phyloP scores from a whole-genome alignment of 2,329 filamentous ascomycete species.

The Phialemoniopsis sp. region DNA sequence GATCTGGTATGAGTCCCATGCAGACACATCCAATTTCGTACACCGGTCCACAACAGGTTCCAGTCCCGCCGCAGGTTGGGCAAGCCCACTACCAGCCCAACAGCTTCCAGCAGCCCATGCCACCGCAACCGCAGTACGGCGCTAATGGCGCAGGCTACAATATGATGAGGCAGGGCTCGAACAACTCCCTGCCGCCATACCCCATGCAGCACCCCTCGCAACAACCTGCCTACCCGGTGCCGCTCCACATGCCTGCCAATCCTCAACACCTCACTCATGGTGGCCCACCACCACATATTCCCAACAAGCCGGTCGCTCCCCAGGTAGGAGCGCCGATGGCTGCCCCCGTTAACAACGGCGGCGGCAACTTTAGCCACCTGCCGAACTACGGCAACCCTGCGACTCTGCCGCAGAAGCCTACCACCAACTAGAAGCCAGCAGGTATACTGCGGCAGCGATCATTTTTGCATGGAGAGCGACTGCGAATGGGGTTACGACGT shows the following conservation, averaged over 20 bases:
- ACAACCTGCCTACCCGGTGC: conserved; percentile 33
- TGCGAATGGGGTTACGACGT: too few relatives aligned
- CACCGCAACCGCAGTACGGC: conserved; percentile 35
- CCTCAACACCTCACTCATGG: conserved; percentile 12
- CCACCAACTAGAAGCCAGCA: conserved; percentile 9
- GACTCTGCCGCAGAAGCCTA: conserved; percentile 55
- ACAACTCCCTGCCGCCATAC: conserved; percentile 48
- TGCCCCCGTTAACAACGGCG: conserved; percentile 11
- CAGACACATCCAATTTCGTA: conserved; percentile 44
- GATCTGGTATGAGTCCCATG: conserved; percentile 41
- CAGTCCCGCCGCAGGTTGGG: conserved; percentile 37
- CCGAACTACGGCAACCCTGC: conserved; percentile 57
- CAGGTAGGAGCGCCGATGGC: conserved; percentile 24
- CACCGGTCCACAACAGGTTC: conserved; percentile 34
- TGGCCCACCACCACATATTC: conserved; percentile 31
- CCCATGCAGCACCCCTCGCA: conserved; percentile 34
- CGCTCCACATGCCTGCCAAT: conserved; percentile 31
- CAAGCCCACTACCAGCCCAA: conserved; percentile 46
- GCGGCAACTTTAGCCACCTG: conserved; percentile 46
- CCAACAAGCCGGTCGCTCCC: conserved; percentile 39
- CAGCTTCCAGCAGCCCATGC: conserved; percentile 40
- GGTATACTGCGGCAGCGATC: too few relatives aligned
- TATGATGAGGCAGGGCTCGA: conserved; percentile 55
- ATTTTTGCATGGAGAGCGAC: too few relatives aligned
- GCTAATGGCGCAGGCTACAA: conserved; percentile 38